Base-by-base conservation (phyloP, 2,329 filamentous ascomycete species). In the Fusarium metavorans region DNA sequence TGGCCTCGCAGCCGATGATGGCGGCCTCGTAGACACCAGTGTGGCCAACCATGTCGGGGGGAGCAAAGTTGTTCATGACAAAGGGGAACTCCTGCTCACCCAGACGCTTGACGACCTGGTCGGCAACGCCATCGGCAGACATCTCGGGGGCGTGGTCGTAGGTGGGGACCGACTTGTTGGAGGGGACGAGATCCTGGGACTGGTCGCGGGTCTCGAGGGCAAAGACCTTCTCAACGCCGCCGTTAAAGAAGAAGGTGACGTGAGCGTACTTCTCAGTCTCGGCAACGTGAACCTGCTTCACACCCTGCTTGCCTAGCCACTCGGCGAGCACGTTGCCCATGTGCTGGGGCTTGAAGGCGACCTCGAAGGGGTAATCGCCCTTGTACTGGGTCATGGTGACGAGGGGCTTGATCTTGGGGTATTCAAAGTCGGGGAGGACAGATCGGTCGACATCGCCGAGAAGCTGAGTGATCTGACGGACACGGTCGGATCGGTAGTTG, bases 201-300 rank as follows among this genome's bases (percentile, higher is more conserved):
- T 98, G 93, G 80, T 99, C 97, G 76, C 97, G 94, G 73, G 92
- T 92, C 87, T 99, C 97, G 57, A 95, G 92, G 64, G 93, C 92
- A 86, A 98, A 99, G 74, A 94, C 94, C 88, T 98, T 97, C 88
- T 99, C 97, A 63, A 98, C 94, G 81, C 97, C 97, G 67, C 97
- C 97, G 87, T 99, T 99, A 92, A 98, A 98, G 91, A 98, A 98
- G 90, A 98, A 98, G 67, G 97, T 98, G 75, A 99, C 97, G 87
- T 99, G 97, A 39, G 97, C 97, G 84, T 99, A 99, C 88, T 99
- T 99, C 85, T 99, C 97, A 3, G 97, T 99, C 90, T 99, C 97
- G 67, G 97, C 97, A 77, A 98, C 91, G 87, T 99, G 97, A 77
- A 96, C 97, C 86, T 99, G 97, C 87, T 95, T 92, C 72, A 97